Evolutionary conservation across 2,329 filamentous ascomycete genomes (phyloP), one percentile per base, ranked within the genome.

Genomic region (Fusarium sambucinum): DNA sequence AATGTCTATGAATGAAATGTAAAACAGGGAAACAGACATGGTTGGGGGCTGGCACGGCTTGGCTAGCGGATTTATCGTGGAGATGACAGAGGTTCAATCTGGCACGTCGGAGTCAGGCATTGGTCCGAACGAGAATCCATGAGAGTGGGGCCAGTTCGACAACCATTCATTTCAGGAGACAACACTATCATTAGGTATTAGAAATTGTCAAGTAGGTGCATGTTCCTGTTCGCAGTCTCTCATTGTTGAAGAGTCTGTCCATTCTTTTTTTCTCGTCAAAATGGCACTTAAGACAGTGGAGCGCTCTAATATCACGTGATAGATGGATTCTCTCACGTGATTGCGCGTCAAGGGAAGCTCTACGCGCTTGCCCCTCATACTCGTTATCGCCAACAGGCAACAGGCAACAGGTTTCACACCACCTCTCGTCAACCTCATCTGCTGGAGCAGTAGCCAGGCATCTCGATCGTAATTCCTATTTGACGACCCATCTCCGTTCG

Each of bases 361-460:
- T 59, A 69, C 68, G 68, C 70, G 71, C 48, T 47, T 40, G 46
- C 47, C 66, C 59, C 62, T 67, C 44, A 59, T 38, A 19, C 19
- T 17, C 40, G 29, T 50, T 41, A 70, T 65, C 52, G 32, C 67
- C 48, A 56, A 19, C 63, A 54, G 60, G 27, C 27, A 27, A 27
- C 27, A 27, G 27, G 27, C 48, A 56, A 19, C 63, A 53, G 60
- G 60, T 47, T n/a, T 69, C 55, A 51, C 45, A 50, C 21, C 54
- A 50, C 38, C 21, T 46, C 12, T 13, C 40, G n/a, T 4, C 48
- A 54, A 6, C 45, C 14, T 19, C 29, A 6, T 12, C 19, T 33
- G 0, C 46, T 40, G 29, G 6, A 25, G 41, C 29, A 3, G 21
- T 16, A 4, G 21, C 3, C 23, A 52, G 35, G 27, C 23, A 32